Conservation (phyloP, 805 yeast genomes). For the Zygotorulaspora florentina region DNA sequence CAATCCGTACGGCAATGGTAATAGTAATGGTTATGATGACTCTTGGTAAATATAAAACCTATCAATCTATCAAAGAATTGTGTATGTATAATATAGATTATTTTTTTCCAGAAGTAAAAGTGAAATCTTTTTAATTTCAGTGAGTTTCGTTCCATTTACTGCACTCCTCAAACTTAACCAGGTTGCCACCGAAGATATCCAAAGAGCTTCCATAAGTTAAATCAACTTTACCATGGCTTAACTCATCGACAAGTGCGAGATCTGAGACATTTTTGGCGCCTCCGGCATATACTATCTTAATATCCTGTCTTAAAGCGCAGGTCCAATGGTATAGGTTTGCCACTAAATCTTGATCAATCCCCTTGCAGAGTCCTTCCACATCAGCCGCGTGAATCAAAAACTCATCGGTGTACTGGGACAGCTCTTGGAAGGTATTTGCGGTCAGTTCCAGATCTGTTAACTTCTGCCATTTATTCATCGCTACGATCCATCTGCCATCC, state of each 20-base stretch:
- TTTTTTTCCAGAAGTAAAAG: not conserved
- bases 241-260: slow-evolving; percentile 54
- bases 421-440: slow-evolving; percentile 46
- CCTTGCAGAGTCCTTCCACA: slow-evolving; percentile 93
- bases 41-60: slow-evolving; percentile 27
- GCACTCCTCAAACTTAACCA: slow-evolving; percentile 73
- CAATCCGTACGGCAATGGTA: slow-evolving; percentile 33
- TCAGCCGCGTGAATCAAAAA: slow-evolving; percentile 96
- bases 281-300: slow-evolving; percentile 92
- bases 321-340: slow-evolving; percentile 73
- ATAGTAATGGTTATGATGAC: slow-evolving; percentile 33
- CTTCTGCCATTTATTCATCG: slow-evolving; percentile 97
- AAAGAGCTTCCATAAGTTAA: slow-evolving; percentile 89
- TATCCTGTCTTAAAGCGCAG: slow-evolving; percentile 34
- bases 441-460: slow-evolving; percentile 62
- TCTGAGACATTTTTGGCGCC: slow-evolving; percentile 81
- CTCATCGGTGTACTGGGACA: slow-evolving; percentile 72
- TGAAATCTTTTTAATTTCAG: slow-evolving; percentile 2
- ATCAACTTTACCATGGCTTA: slow-evolving; percentile 83
- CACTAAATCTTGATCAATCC: slow-evolving; percentile 82
- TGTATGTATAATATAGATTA: slow-evolving; percentile 6
- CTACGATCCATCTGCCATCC: slow-evolving; percentile 71
- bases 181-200: slow-evolving; percentile 88
- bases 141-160: slow-evolving; percentile 60
- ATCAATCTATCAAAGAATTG: not conserved